phyloP scores from a whole-genome alignment of 164 flowering plant genomes.

The Macadamia tetraphylla region DNA sequence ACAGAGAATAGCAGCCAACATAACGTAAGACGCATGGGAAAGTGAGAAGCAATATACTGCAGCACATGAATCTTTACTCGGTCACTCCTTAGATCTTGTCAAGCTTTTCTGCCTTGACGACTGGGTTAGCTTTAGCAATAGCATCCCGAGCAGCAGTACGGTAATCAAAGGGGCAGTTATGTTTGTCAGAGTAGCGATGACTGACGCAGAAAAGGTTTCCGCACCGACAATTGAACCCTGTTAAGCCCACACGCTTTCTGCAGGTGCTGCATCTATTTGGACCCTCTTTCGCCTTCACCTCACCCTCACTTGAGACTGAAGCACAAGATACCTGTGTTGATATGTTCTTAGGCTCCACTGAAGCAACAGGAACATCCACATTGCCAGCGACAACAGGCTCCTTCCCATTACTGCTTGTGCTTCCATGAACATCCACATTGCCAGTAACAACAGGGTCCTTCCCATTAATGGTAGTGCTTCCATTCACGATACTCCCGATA shows the following conservation, averaged over 20 bases:
- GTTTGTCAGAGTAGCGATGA: constrained; percentile 55
- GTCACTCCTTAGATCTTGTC: constrained; percentile 33
- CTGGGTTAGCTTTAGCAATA: constrained; percentile 50
- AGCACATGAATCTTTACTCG: constrained; percentile 9
- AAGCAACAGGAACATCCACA: constrained; percentile 16
- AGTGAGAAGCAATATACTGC: constrained; percentile 19
- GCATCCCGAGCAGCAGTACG: constrained; percentile 43
- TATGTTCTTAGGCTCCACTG: constrained; percentile 21
- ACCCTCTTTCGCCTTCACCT: constrained; percentile 34
- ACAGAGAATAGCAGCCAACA: constrained; percentile 22
- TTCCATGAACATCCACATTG: too few relatives aligned
- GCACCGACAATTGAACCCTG: constrained; percentile 54
- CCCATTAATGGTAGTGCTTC: constrained; percentile 21
- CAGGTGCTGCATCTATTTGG: constrained; percentile 50
- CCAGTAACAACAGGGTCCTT: constrained; percentile 26
- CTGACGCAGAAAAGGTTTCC: constrained; percentile 41
- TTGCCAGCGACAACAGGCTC: too few relatives aligned
- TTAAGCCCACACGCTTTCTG: constrained; percentile 46
- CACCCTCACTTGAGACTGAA: constrained; percentile 13
- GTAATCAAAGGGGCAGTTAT: constrained; percentile 46
- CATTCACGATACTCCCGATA: constrained; percentile 43
- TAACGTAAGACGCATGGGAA: constrained; percentile 10
- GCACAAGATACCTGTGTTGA: constrained; percentile 16
- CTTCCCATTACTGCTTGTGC: too few relatives aligned
- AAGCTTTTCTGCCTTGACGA: constrained; percentile 52